Percentiles rank a stretch among this genome's conserved stretches.
Conservation (phyloP, 2,329 filamentous ascomycete genomes). For the Fusarium sp. region DNA sequence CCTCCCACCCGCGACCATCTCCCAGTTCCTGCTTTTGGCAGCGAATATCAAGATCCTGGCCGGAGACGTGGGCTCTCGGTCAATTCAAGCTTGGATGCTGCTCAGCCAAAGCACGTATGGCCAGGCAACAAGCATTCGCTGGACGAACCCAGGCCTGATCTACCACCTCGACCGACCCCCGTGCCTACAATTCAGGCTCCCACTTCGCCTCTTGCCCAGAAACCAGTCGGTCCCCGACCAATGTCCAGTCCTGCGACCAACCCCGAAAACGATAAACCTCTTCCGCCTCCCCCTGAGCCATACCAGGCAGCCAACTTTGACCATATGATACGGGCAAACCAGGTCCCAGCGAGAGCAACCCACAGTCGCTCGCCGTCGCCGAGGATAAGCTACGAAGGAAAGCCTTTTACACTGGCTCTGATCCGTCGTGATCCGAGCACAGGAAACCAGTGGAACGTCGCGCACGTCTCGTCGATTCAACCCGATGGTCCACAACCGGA, state of each 20-base stretch:
- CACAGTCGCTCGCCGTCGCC: conserved; percentile 53
- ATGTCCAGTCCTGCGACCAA: conserved; percentile 17
- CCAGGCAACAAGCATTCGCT: conserved; percentile 19
- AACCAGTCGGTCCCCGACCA: conserved; percentile 45
- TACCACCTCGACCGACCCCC: conserved; percentile 26
- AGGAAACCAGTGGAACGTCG: conserved; percentile 81
- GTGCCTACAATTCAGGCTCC: conserved; percentile 27
- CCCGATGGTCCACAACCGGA: conserved; percentile 51
- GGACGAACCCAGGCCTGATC: conserved; percentile 18
- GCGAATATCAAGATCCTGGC: conserved; percentile 18
- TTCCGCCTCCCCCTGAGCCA: conserved; percentile 19
- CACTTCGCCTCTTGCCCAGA: conserved; percentile 42
- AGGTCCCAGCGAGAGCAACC: conserved; percentile 3
- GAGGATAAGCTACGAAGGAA: conserved; percentile 49
- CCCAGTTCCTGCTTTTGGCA: conserved; percentile 25
- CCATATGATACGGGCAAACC: conserved; percentile 15
- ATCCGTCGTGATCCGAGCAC: conserved; percentile 80
- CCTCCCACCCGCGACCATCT: conserved; percentile 40
- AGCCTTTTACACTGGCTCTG: conserved; percentile 69
- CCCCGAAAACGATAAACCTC: conserved; percentile 17
- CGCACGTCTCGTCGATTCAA: conserved; percentile 69
- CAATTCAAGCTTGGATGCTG: conserved; percentile 31
- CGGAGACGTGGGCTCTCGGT: conserved; percentile 37
- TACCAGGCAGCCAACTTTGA: conserved; percentile 25
- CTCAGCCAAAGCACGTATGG: conserved; percentile 20